A percentile compares a stretch with the other conserved stretches of the same genome.
phyloP scores from a whole-genome alignment of 2,329 filamentous ascomycete species.

The Fusarium aywerte region DNA sequence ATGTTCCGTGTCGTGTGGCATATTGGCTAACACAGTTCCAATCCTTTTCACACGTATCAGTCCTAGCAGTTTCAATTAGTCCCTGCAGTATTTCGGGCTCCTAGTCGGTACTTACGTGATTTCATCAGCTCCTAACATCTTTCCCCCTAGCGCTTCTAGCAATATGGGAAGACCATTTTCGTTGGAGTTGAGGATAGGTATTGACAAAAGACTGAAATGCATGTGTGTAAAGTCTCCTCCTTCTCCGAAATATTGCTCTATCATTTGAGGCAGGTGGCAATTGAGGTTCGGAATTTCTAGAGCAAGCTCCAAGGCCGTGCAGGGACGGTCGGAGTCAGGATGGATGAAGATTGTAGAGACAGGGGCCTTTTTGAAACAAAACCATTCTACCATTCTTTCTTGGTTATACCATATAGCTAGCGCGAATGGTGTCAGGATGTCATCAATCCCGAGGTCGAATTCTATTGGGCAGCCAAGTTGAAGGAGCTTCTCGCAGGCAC shows the following conservation, averaged over 20 bases:
- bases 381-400: not conserved
- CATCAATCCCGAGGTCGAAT: not conserved
- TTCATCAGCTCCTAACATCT: accelerated
- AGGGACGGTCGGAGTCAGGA: accelerated
- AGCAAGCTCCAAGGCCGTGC: not conserved
- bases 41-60: accelerated
- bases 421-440: not conserved
- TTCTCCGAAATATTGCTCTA: not conserved
- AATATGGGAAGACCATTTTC: not conserved
- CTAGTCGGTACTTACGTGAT: not conserved
- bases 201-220: not conserved
- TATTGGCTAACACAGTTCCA: not conserved
- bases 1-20: accelerated
- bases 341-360: not conserved
- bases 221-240: not conserved
- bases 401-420: not conserved
- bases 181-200: accelerated
- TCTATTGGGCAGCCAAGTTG: not conserved
- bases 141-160: not conserved
- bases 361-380: not conserved
- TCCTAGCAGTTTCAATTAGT: not conserved
- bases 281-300: not conserved
- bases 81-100: accelerated
- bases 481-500: not conserved
- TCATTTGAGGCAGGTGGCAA: not conserved